Base-by-base conservation (phyloP, 345 rosid species). In the Linum usitatissimum region DNA sequence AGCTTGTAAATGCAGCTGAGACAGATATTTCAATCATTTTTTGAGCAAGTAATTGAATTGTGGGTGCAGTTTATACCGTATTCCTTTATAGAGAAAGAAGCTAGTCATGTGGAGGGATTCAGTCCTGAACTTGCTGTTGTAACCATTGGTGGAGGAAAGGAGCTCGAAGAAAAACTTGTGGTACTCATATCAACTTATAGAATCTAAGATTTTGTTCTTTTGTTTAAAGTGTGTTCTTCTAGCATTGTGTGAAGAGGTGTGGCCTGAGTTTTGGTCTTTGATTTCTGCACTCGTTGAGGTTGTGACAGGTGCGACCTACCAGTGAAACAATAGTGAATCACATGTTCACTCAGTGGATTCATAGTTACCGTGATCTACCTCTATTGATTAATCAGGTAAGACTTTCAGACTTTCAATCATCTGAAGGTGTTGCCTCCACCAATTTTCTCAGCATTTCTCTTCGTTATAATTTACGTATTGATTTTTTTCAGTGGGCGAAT, bases 271-370 rank as follows among this genome's bases (percentile, higher is more conserved):
- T 80, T 79, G 83, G 80, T 40, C 71, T 84, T 83, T 87, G 91
- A 85, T 80, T 83, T 79, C 77, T 77, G 71, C 67, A 64, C 72
- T 83, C 73, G 76, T 59, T 86, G 95, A 85, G 96, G 90, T 80
- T 83, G 78, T 90, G 87, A 82, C 99, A 93, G 96, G 96, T 93
- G 76, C 71, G 99, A 69, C 94, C 99, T 56, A 89, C 96, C 15
- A 90, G 97, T 72, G 96, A 90, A 80, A 93, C 96, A 42, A 93
- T 90, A 7, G 97, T 90, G 68, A 90, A 87, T 86, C 96, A 86
- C 74, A 86, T 87, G 97, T 87, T 93, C 76, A 87, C 99, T 0
- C 97, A 90, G 71, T 90, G 99, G 97, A 90, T 87, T 73, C 94
- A 90, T 59, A 90, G 99, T 68, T 73, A 93, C 58, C 91, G 94